Evolutionary conservation across 2,329 filamentous ascomycete species (phyloP).

Genomic region (Claviceps pazoutovae): DNA sequence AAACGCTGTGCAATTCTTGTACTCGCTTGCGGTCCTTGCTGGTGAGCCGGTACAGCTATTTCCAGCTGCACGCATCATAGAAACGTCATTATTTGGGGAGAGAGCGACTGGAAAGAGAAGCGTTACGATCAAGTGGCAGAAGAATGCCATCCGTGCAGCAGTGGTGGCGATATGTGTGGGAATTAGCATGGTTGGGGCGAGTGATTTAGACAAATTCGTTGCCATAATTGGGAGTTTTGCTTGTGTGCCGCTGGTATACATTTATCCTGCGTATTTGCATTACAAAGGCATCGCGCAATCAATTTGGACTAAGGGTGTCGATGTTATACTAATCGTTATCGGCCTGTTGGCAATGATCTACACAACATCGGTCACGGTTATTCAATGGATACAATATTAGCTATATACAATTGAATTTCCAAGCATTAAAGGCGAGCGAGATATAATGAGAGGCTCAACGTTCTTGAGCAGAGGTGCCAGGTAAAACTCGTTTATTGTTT

Average conservation of each 20-base stretch:
- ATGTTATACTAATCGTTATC: slow-evolving; percentile 47
- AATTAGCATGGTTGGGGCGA: slow-evolving; percentile 50
- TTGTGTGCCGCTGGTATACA: slow-evolving; percentile 63
- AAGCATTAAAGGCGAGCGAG: no score
- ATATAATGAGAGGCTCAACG: no score
- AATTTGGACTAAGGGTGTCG: slow-evolving; percentile 39
- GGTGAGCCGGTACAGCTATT: slow-evolving; percentile 64
- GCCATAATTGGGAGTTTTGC: slow-evolving; percentile 60
- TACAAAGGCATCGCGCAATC: slow-evolving; percentile 50
- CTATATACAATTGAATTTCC: no score
- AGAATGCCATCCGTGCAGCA: slow-evolving; percentile 49
- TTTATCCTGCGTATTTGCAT: slow-evolving; percentile 60
- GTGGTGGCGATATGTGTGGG: slow-evolving; percentile 45
- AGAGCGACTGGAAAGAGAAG: slow-evolving; percentile 51
- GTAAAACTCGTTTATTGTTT: no score
- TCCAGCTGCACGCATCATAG: slow-evolving; percentile 57
- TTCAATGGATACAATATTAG: slow-evolving; percentile 18
- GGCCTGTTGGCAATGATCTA: slow-evolving; percentile 57
- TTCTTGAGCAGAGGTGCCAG: no score
- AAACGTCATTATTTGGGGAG: slow-evolving; percentile 52
- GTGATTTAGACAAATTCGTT: slow-evolving; percentile 61
- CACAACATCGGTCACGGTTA: slow-evolving; percentile 48
- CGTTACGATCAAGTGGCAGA: slow-evolving; percentile 57
- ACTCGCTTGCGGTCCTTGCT: slow-evolving; percentile 59
- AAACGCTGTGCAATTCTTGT: slow-evolving; percentile 62